Base-by-base conservation (phyloP, 371 early-diverging fungal genomes). In the Mortierella sp. region DNA sequence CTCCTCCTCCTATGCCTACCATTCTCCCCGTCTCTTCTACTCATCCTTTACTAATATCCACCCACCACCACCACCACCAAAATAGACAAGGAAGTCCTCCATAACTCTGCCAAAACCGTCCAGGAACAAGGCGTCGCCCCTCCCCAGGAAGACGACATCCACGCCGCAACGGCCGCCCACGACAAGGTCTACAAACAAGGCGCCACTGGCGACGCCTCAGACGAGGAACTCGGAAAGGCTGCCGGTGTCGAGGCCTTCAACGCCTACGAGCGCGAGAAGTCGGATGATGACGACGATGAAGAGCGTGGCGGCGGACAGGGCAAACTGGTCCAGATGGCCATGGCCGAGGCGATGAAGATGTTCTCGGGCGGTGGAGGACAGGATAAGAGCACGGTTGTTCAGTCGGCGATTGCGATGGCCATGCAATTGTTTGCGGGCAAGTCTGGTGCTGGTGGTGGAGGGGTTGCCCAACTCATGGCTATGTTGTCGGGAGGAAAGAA, bases 361-460 rank as follows among this genome's bases (percentile, higher is more conserved):
- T 88, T 90, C 53, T 80, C 88, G n/a, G 85, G 87, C 24, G 80
- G 81, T 24, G 82, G 80, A 34, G 82, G 80, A 24, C 37, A 61
- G 0, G 83, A 87, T 72, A 89, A 83, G 80, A 54, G 82, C 5
- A 73, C 88, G 11, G 88, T 90, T 34, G 71, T 91, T 67, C 90
- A 91, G 74, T 80, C 79, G 59, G 92, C 91, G 37, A 88, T 89
- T 44, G 89, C 88, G 76, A 91, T 89, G 90, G 91, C 90, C 69
- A 79, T 87, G 26, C 89, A 91, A 76, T 55, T 91, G 59, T 91
- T 89, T 71, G 86, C 88, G 79, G 79, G 88, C 70, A 89, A 90
- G 79, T 59, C 76, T 9, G 89, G 89, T 71, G 83, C 71, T 1
- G 79, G 79, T 26, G 86, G 86, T 40, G 71, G 78, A 26, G 72